phyloP scores from a whole-genome alignment of 1,284 basidiomycete species.

The Ceratobasidium sp. region DNA sequence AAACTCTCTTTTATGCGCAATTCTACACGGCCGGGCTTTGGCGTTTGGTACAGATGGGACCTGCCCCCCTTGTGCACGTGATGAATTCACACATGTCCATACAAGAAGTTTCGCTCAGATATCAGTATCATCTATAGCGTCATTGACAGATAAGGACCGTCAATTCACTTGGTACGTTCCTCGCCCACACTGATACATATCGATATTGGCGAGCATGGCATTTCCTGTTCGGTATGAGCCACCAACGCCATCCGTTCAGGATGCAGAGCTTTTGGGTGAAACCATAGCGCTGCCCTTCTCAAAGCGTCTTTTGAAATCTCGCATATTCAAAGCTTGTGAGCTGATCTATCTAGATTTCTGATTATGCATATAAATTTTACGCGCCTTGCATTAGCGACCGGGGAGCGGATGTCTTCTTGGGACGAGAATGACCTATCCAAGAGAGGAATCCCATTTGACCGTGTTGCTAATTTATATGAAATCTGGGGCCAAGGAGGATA shows the following conservation, averaged over 20 bases:
- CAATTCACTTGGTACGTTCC: no score
- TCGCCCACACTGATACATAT: background rate
- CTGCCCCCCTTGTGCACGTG: background rate
- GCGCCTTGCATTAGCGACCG: background rate
- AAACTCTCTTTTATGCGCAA: no score
- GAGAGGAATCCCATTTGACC: background rate
- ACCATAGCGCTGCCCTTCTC: background rate
- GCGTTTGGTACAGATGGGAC: no score
- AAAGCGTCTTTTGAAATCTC: background rate
- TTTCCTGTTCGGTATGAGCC: background rate
- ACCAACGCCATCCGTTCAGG: background rate
- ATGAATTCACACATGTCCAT: background rate
- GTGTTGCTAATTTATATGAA: background rate
- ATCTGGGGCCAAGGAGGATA: constrained; percentile 8
- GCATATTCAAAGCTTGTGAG: constrained; percentile 17
- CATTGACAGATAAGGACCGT: no score
- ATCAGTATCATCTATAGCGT: no score
- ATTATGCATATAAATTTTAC: no score
- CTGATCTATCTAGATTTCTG: background rate
- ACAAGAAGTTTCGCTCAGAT: background rate
- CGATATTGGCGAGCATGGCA: background rate
- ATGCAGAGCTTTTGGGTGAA: background rate
- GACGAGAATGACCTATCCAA: constrained; percentile 3
- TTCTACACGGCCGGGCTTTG: no score
- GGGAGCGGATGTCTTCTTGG: constrained; percentile 8